phyloP scores from a whole-genome alignment of 352 stramenopile species.

The Phytophthora foliorum region DNA sequence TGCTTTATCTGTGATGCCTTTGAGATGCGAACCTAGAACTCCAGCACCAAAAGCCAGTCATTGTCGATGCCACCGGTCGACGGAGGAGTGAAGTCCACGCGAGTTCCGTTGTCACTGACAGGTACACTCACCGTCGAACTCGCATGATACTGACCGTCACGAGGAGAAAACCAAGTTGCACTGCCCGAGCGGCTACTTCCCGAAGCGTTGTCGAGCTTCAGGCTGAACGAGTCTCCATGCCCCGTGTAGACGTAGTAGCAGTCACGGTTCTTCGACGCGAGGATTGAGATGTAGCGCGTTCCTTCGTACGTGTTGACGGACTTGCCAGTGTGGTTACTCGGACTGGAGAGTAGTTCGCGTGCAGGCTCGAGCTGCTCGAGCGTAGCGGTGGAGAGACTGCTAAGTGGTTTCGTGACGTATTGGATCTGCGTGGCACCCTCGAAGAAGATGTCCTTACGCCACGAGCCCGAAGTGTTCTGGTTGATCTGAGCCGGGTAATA shows the following conservation, averaged over 20 bases:
- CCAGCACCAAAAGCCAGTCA: conserved; percentile 35
- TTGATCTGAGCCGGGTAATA: conserved; percentile 14
- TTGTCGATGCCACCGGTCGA: no score
- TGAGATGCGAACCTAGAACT: conserved; percentile 16
- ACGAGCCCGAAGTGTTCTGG: conserved; percentile 29
- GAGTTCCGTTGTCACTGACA: no score
- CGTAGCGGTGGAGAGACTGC: neutral
- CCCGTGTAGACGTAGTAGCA: conserved; percentile 25
- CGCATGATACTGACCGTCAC: no score
- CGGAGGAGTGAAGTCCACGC: no score
- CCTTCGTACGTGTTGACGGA: conserved; percentile 26
- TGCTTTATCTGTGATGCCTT: neutral
- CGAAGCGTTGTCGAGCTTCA: conserved; percentile 8
- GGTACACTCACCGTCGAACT: no score
- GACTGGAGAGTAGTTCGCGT: conserved; percentile 2
- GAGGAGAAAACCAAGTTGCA: no score
- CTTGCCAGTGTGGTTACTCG: conserved; percentile 7
- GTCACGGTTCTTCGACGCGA: conserved; percentile 7
- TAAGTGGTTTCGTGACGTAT: conserved; percentile 29
- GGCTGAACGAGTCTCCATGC: conserved; percentile 27
- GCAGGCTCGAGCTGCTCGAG: conserved; percentile 20
- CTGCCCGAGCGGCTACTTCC: no score
- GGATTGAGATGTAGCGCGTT: conserved; percentile 31
- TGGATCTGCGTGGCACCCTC: conserved; percentile 23
- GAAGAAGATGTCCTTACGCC: conserved; percentile 22